Conservation (phyloP, 345 rosid genomes). For the Camelina hispida region DNA sequence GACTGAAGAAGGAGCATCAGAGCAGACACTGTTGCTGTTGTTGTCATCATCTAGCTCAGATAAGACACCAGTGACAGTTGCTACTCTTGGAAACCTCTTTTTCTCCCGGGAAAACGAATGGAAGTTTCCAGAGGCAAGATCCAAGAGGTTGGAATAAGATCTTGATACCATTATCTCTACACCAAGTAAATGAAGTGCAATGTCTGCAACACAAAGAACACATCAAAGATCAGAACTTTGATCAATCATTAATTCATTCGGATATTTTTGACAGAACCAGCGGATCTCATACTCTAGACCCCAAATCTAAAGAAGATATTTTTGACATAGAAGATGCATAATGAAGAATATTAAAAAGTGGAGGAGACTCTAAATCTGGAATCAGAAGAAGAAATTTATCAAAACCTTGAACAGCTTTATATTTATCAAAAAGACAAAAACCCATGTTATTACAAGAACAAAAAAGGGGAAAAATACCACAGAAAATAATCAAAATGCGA, state of each 20-base stretch:
- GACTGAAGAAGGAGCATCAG: slow-evolving; percentile 86
- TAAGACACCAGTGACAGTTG: slow-evolving; percentile 84
- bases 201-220: slow-evolving; percentile 29
- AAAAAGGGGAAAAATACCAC: not conserved
- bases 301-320: slow-evolving; percentile 3
- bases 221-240: slow-evolving; percentile 24
- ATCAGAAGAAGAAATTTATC: slow-evolving; percentile 11
- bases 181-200: slow-evolving; percentile 18
- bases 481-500: not conserved
- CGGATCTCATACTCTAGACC: slow-evolving; percentile 30
- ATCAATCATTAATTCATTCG: not conserved
- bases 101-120: slow-evolving; percentile 63
- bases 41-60: slow-evolving; percentile 84
- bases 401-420: slow-evolving; percentile 18
- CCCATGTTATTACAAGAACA: slow-evolving; percentile 4
- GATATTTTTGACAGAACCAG: too few species aligned
- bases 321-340: slow-evolving; percentile 23
- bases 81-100: slow-evolving; percentile 87
- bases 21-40: slow-evolving; percentile 65
- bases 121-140: slow-evolving; percentile 77
- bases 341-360: not conserved
- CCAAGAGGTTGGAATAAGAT: slow-evolving; percentile 93
- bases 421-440: slow-evolving; percentile 7
- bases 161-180: slow-evolving; percentile 75
- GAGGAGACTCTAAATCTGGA: slow-evolving; percentile 1